phyloP scores from a whole-genome alignment of 352 stramenopile genomes.

The Globisporangium paddicum region DNA sequence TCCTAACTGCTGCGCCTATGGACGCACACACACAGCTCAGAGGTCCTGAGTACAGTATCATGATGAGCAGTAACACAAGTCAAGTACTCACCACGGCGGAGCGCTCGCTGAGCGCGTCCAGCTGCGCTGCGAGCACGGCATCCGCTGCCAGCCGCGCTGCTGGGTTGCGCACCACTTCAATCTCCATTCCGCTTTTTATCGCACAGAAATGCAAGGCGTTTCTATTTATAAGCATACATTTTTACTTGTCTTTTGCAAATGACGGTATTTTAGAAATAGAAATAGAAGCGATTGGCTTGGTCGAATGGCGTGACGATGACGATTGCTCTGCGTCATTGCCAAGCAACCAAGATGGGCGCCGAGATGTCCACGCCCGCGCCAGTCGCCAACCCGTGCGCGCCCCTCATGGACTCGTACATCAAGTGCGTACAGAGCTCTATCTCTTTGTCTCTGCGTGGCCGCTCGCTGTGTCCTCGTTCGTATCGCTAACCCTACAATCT shows the following conservation, averaged over 20 bases:
- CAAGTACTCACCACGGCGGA: slow-evolving; percentile 35
- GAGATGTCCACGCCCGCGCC: slow-evolving; percentile 44
- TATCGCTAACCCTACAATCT: neutral
- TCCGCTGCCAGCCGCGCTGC: slow-evolving; percentile 19
- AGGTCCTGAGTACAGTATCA: neutral
- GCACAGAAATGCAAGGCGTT: too few relatives aligned
- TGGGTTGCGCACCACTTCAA: slow-evolving; percentile 20
- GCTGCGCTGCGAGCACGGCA: slow-evolving; percentile 12
- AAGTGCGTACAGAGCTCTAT: slow-evolving; percentile 40
- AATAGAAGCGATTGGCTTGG: neutral
- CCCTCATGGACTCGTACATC: slow-evolving; percentile 67
- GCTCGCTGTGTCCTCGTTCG: neutral
- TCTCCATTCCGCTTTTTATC: slow-evolving; percentile 3
- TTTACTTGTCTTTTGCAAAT: neutral
- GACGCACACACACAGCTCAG: neutral
- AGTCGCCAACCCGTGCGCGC: slow-evolving; percentile 40
- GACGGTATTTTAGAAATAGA: slow-evolving; percentile 4
- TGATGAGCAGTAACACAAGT: too few relatives aligned
- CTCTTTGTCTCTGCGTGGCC: neutral
- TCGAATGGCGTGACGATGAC: neutral
- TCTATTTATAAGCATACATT: too few relatives aligned
- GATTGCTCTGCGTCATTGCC: neutral
- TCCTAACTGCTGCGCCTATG: slow-evolving; percentile 54
- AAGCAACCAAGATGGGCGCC: slow-evolving; percentile 40
- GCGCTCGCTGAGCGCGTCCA: slow-evolving; percentile 39